phyloP scores from a whole-genome alignment of 495 filamentous ascomycete genomes.

The Xylaria telfairii region DNA sequence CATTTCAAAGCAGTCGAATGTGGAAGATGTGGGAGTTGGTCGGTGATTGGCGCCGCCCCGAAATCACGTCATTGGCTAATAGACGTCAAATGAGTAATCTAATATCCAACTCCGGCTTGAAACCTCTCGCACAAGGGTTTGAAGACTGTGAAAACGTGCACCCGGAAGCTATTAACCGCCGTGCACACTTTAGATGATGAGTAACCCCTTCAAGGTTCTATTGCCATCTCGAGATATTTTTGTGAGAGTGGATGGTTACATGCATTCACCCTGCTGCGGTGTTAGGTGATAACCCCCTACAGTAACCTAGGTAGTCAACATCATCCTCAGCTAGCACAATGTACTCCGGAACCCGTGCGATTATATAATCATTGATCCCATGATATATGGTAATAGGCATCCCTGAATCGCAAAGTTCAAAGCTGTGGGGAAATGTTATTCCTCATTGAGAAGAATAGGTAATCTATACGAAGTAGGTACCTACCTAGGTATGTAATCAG shows the following conservation, averaged over 20 bases:
- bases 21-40: constrained; percentile 6
- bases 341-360: not conserved
- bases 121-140: not conserved
- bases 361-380: not conserved
- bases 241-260: not conserved
- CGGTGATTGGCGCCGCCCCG: constrained; percentile 15
- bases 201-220: not conserved
- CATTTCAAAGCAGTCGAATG: constrained; percentile 32
- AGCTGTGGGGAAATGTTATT: not conserved
- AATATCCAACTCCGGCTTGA: not conserved
- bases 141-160: not conserved
- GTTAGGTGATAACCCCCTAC: not conserved
- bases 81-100: constrained; percentile 6
- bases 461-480: too few relatives aligned
- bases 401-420: not conserved
- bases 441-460: not conserved
- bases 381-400: not conserved
- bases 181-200: not conserved
- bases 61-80: constrained; percentile 28
- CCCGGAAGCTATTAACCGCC: not conserved
- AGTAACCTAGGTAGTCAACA: not conserved
- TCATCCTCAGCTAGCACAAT: not conserved
- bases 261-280: not conserved
- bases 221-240: not conserved
- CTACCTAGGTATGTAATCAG: not conserved